Conservation (phyloP, 1,139 yeast genomes). For the Candida sp. region DNA sequence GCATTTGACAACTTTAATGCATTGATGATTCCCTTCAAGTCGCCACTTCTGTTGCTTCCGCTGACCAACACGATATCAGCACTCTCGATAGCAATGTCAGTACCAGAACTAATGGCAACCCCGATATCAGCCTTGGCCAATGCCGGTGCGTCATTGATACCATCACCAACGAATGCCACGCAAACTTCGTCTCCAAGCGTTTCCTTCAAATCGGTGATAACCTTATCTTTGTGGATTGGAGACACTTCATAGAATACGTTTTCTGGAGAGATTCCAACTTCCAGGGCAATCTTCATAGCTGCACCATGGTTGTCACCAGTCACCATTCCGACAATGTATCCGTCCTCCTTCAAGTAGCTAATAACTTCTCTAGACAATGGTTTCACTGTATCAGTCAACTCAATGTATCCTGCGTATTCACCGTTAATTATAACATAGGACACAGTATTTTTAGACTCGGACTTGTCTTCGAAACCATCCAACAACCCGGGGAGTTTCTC, state of each 20-base stretch:
- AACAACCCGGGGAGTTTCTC: conserved; percentile 16
- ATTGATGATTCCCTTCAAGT: conserved; percentile 67
- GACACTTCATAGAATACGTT: conserved; percentile 79
- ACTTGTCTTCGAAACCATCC: conserved; percentile 9
- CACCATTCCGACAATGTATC: conserved; percentile 81
- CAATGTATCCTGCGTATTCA: conserved; percentile 64
- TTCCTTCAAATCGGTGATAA: conserved; percentile 63
- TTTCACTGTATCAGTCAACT: conserved; percentile 72
- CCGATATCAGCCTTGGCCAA: conserved; percentile 89
- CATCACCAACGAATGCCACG: conserved; percentile 95
- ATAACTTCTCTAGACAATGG: conserved; percentile 68
- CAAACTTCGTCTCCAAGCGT: conserved; percentile 37
- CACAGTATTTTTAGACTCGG: conserved; percentile 30
- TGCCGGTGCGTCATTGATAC: conserved; percentile 97
- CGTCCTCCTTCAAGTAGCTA: conserved; percentile 52
- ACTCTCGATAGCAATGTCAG: conserved; percentile 96
- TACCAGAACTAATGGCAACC: conserved; percentile 89
- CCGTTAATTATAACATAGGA: conserved; percentile 57
- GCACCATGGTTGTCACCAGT: conserved; percentile 82
- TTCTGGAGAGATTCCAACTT: conserved; percentile 65
- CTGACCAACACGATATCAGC: conserved; percentile 85
- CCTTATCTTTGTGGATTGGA: conserved; percentile 77
- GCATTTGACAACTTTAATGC: conserved; percentile 74
- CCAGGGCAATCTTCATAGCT: conserved; percentile 67
- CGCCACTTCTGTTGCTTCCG: conserved; percentile 32